A percentile compares a stretch with the other conserved stretches of the same genome.
Conservation (phyloP, 495 filamentous ascomycete species). For the Penicillium diatomitis region DNA sequence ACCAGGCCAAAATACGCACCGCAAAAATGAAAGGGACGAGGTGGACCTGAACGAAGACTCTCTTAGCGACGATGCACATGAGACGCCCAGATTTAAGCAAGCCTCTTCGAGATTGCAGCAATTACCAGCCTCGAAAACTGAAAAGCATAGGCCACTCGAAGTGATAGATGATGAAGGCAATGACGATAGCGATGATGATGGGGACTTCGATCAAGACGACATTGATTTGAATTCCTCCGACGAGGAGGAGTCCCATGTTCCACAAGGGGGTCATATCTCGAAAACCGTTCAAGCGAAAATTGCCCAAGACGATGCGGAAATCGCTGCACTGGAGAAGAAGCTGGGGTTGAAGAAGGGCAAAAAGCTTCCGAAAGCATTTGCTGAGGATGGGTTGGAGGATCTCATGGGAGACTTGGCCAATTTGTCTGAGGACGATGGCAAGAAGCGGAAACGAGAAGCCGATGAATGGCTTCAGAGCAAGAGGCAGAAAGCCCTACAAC, state of each 20-base stretch:
- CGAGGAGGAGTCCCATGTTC: neutral
- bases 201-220: slow-evolving; percentile 8
- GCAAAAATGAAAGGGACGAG: slow-evolving; percentile 20
- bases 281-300: slow-evolving; percentile 56
- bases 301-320: slow-evolving; percentile 69
- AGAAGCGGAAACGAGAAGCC: slow-evolving; percentile 48
- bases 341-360: slow-evolving; percentile 77
- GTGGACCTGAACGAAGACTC: slow-evolving; percentile 15
- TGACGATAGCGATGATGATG: slow-evolving; percentile 14
- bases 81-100: slow-evolving; percentile 3
- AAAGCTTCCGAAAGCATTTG: slow-evolving; percentile 60
- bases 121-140: neutral
- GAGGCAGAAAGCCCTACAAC: slow-evolving; percentile 48
- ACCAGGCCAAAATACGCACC: neutral
- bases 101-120: neutral
- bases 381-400: slow-evolving; percentile 79
- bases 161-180: slow-evolving; percentile 15
- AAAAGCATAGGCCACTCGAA: neutral
- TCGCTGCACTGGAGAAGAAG: slow-evolving; percentile 80
- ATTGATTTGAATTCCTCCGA: slow-evolving; percentile 13
- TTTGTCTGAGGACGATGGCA: slow-evolving; percentile 36
- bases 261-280: slow-evolving; percentile 29
- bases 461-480: slow-evolving; percentile 52
- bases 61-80: slow-evolving; percentile 5
- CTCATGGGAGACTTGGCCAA: slow-evolving; percentile 63